phyloP scores from a whole-genome alignment of 352 stramenopile genomes.

The Aphanomyces astaci region DNA sequence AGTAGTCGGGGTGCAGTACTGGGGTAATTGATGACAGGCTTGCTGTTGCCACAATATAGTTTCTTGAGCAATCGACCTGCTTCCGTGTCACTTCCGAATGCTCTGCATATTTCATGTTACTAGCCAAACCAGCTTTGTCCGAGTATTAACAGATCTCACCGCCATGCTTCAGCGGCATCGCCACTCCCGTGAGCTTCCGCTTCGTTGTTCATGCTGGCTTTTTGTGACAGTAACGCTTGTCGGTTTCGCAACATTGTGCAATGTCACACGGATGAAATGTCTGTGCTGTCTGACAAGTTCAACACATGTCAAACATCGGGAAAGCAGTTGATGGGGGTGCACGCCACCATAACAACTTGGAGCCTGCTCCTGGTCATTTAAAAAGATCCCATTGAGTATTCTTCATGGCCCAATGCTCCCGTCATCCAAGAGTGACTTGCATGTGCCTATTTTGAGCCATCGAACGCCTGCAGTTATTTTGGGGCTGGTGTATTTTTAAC shows the following conservation, averaged over 20 bases:
- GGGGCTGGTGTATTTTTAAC: background rate
- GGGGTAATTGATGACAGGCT: conserved; percentile 60
- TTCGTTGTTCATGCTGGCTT: conserved; percentile 16
- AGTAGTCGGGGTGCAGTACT: conserved; percentile 38
- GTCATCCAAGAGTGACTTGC: no score
- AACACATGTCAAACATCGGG: no score
- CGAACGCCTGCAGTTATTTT: background rate
- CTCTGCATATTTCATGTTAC: conserved; percentile 32
- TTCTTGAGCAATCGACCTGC: conserved; percentile 64
- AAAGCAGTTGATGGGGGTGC: no score
- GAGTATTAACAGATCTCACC: background rate
- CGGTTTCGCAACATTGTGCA: background rate
- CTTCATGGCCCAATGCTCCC: no score
- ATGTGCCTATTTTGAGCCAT: background rate
- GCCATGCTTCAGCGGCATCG: background rate
- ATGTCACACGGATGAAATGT: conserved; percentile 10
- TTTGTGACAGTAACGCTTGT: background rate
- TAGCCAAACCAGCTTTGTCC: no score
- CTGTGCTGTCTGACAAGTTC: background rate
- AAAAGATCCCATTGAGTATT: background rate
- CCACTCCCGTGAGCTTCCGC: background rate
- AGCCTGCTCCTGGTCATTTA: background rate
- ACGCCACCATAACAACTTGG: background rate
- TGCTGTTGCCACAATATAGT: conserved; percentile 56
- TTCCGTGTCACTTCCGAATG: conserved; percentile 68